A percentile compares a stretch with the other conserved stretches of the same genome.
These are phyloP conservation scores for Parietichytrium sp. DNA, from an alignment of 108 stramenopile genomes.

Conservation along the genomic window DNA sequence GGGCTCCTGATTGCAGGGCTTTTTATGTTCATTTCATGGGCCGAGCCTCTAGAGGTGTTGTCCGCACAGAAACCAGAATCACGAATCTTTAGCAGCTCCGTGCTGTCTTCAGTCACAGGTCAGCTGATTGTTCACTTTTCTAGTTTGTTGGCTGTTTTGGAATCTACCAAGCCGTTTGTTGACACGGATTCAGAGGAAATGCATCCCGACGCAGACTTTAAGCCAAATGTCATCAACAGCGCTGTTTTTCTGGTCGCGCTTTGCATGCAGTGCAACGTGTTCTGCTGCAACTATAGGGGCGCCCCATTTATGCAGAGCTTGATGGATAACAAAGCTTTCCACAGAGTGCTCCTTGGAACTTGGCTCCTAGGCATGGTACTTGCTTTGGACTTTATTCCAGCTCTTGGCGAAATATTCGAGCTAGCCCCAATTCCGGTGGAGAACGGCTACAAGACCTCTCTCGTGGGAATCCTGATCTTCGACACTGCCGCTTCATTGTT, in stretches of 20 bases:
- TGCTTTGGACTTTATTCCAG: not conserved
- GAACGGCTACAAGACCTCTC: not conserved
- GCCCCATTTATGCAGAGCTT: conserved; percentile 84
- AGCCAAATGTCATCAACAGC: conserved; percentile 86
- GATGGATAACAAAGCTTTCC: conserved; percentile 72
- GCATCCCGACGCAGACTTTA: conserved; percentile 88
- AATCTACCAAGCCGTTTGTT: conserved; percentile 65
- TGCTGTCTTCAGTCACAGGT: conserved; percentile 69
- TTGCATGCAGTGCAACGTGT: conserved; percentile 83
- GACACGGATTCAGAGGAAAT: conserved; percentile 52
- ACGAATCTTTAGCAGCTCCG: conserved; percentile 75
- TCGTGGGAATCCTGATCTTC: not conserved
- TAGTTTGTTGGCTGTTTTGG: conserved; percentile 63
- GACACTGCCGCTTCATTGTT: not conserved
- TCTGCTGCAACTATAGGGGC: conserved; percentile 92
- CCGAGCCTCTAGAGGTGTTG: conserved; percentile 78
- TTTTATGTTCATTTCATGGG: conserved; percentile 86
- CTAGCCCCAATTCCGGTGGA: not conserved
- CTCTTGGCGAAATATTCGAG: conserved; percentile 25
- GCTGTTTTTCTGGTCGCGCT: conserved; percentile 81
- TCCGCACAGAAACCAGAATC: conserved; percentile 74
- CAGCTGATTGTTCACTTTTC: conserved; percentile 83
- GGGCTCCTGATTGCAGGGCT: conserved; percentile 80
- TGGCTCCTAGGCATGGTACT: conserved; percentile 2
- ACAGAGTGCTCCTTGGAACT: conserved; percentile 62